Percentiles rank a stretch among this genome's conserved stretches.
These are phyloP conservation scores for Nitzschia putrida DNA, from an alignment of 108 stramenopile species.

Conservation along the genomic window DNA sequence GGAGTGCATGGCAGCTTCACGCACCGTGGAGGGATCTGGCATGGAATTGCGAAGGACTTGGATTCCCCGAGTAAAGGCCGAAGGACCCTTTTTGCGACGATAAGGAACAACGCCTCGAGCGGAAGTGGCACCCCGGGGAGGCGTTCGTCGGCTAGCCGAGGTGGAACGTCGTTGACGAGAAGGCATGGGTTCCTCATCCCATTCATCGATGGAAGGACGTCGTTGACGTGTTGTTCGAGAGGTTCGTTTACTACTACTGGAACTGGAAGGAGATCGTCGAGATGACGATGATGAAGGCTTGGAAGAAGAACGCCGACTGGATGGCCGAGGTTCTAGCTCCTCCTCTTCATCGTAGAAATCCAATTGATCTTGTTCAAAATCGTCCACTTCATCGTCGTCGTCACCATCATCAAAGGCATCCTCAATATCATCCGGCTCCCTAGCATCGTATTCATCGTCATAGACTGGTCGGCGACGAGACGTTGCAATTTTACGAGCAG, in stretches of 20 bases:
- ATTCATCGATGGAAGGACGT: neutral
- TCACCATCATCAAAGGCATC: conserved; percentile 55
- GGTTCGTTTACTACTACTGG: neutral
- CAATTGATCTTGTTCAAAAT: conserved; percentile 30
- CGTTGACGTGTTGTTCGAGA: neutral
- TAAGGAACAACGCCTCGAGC: conserved; percentile 50
- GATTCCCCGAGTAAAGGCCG: conserved; percentile 76
- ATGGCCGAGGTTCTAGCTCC: conserved; percentile 9
- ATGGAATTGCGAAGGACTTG: conserved; percentile 66
- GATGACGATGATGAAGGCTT: neutral
- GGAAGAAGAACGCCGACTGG: neutral
- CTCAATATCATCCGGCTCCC: conserved; percentile 42
- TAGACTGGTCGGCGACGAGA: no score
- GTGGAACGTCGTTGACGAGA: neutral
- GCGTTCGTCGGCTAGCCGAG: conserved; percentile 9
- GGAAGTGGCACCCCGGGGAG: conserved; percentile 9
- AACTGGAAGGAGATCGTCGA: neutral
- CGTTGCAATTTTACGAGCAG: no score
- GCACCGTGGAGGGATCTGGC: conserved; percentile 68
- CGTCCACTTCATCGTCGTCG: conserved; percentile 39
- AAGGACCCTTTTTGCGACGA: conserved; percentile 37
- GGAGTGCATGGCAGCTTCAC: conserved; percentile 57
- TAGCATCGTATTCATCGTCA: conserved; percentile 41
- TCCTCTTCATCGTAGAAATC: conserved; percentile 38
- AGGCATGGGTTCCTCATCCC: neutral